Conservation (phyloP, 495 filamentous ascomycete genomes). For the Aspergillus steynii region DNA sequence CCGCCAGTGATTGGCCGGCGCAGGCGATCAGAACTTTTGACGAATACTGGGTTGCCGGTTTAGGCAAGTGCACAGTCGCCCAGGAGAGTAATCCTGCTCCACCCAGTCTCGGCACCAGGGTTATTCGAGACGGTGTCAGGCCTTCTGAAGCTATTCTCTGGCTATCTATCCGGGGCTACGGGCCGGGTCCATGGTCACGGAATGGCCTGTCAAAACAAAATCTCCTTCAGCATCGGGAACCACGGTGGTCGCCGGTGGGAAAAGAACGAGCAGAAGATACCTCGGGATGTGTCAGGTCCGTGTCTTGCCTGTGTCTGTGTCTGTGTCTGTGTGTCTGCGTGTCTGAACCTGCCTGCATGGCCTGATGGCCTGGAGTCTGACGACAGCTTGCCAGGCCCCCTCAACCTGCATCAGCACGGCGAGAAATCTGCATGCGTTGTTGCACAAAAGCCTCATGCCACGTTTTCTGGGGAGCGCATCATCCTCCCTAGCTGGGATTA, state of each 20-base stretch:
- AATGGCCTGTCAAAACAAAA: constrained; percentile 4
- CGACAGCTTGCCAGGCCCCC: constrained; percentile 4
- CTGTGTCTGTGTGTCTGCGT: too few relatives aligned
- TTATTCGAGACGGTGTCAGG: too few relatives aligned
- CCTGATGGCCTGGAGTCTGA: constrained; percentile 7
- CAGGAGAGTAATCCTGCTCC: not conserved
- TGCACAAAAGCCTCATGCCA: constrained; percentile 19
- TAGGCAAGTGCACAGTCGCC: not conserved
- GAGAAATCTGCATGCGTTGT: constrained; percentile 13
- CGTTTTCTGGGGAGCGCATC: constrained; percentile 10
- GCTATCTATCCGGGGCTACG: constrained; percentile 15
- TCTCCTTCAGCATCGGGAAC: not conserved
- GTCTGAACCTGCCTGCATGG: not conserved
- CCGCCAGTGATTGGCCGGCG: not conserved
- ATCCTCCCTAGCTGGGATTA: not conserved
- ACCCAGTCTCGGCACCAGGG: not conserved
- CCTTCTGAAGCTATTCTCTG: not conserved
- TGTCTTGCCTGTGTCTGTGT: not conserved
- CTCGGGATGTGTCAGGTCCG: not conserved
- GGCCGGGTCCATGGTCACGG: constrained; percentile 15
- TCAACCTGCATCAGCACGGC: constrained; percentile 12
- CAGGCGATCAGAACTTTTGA: not conserved
- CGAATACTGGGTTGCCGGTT: not conserved
- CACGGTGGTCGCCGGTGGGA: not conserved
- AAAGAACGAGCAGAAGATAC: not conserved